Evolutionary conservation across 2,329 filamentous ascomycete species (phyloP), one percentile per base, ranked within the genome.

Genomic region (Fusarium humuli): DNA sequence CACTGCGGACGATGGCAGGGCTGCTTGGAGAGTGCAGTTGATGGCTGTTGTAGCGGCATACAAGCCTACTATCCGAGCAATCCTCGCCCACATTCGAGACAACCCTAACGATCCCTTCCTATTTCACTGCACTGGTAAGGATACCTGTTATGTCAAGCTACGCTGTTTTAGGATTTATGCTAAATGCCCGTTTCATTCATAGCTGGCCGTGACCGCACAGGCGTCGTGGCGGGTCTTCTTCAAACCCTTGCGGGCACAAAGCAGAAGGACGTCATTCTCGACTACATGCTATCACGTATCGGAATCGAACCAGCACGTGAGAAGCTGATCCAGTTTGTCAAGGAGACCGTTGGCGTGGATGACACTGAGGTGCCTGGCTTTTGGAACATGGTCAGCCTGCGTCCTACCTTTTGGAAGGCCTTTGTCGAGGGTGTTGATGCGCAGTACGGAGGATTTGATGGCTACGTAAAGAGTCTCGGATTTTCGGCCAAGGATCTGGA

Each of bases 191-290:
- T 50, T 37, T 34, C 46, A 11, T 44, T 22, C 32, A 25, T 16
- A 87, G 86, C 85, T 25, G 86, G 87, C 10, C 82, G 86, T 54
- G 86, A 88, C 63, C 81, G 86, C 25, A 89, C 86, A 0, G 86
- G 86, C 11, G 80, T 88, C 11, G 73, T 87, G 11, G 80, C 83
- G 1, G 85, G 83, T 12, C 74, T 88, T 7, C 77, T 88, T n/a
- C 79, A 85, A 57, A 78, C 78, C n/a, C 80, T 88, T 16, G 84
- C 84, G 3, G 86, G 85, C 30, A 82, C 83, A 25, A 67, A 80
- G 7, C 69, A 77, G 13, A 81, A 86, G 25, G 77, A 75, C 14
- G 77, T 86, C 34, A 72, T 77, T 22, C 76, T 83, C 45, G 86
- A 88, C 77, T 88, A 84, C 77, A 79, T 87, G 76, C 79, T 88